phyloP scores from a whole-genome alignment of 2,329 filamentous ascomycete genomes.

The Phialocephala sp. region DNA sequence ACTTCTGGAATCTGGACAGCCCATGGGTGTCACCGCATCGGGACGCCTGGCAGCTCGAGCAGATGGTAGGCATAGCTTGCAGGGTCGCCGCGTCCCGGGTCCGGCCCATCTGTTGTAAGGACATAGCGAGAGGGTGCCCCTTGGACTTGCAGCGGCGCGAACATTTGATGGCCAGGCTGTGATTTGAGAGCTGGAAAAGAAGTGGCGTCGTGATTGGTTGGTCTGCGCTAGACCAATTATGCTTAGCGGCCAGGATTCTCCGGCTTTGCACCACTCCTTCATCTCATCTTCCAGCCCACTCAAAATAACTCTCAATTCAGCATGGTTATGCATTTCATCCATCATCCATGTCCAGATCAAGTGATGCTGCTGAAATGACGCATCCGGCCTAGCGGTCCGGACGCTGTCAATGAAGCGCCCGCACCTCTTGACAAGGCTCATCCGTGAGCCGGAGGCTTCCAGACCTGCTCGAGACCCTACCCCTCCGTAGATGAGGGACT shows the following conservation, averaged over 20 bases:
- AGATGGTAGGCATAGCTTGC: background rate
- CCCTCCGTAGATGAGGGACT: background rate
- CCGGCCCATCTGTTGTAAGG: background rate
- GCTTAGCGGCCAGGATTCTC: background rate
- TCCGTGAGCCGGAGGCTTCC: background rate
- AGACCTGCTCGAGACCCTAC: background rate
- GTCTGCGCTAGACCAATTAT: background rate
- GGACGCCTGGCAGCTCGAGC: background rate
- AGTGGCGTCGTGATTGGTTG: background rate
- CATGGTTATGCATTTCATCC: background rate
- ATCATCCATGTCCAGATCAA: background rate
- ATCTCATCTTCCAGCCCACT: background rate
- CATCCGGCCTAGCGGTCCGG: constrained; percentile 6
- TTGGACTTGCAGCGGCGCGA: background rate
- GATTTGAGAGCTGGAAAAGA: background rate
- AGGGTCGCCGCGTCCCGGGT: background rate
- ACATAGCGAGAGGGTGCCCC: background rate
- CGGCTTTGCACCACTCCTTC: too few relatives aligned
- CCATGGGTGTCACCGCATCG: background rate
- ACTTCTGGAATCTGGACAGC: background rate
- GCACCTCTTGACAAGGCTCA: background rate
- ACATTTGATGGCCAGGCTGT: background rate
- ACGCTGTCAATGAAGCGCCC: background rate
- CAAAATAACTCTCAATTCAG: constrained; percentile 5
- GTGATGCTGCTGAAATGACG: constrained; percentile 1